phyloP scores from a whole-genome alignment of 371 early-diverging fungal genomes.

The Furculomyces boomerangus region DNA sequence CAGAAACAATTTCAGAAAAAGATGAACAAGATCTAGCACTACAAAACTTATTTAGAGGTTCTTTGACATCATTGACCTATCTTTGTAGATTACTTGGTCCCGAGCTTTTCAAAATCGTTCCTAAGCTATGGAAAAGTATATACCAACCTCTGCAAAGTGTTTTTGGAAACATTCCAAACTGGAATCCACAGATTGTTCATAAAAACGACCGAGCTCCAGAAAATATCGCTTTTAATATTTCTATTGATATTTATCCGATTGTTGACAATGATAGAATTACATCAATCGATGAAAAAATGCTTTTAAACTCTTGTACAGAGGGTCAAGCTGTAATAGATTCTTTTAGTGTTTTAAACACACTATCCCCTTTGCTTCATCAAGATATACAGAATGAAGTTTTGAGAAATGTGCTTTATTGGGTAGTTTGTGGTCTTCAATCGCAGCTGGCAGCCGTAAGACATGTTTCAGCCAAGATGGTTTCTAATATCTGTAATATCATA shows the following conservation, averaged over 20 bases:
- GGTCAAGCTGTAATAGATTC: slow-evolving; percentile 67
- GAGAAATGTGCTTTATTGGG: slow-evolving; percentile 33
- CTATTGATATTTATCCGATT: not conserved
- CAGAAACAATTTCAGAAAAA: slow-evolving; percentile 19
- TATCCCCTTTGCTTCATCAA: slow-evolving; percentile 46
- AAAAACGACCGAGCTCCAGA: not conserved
- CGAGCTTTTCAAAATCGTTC: slow-evolving; percentile 43
- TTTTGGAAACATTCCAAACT: slow-evolving; percentile 12
- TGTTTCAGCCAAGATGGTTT: slow-evolving; percentile 60
- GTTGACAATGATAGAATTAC: not conserved
- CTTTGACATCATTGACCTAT: slow-evolving; percentile 44
- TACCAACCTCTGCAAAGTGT: slow-evolving; percentile 26
- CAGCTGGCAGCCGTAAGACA: slow-evolving; percentile 59
- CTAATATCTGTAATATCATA: slow-evolving; percentile 45
- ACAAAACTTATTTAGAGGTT: slow-evolving; percentile 62
- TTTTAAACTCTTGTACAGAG: not conserved
- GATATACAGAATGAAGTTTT: slow-evolving; percentile 25
- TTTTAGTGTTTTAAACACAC: slow-evolving; percentile 44
- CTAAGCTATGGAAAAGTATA: slow-evolving; percentile 65
- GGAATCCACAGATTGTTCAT: not conserved
- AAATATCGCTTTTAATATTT: not conserved
- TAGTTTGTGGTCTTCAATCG: slow-evolving; percentile 43
- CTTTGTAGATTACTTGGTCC: slow-evolving; percentile 55
- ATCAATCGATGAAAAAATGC: slow-evolving; percentile 2
- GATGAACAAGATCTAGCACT: slow-evolving; percentile 27